Evolutionary conservation across 108 stramenopile genomes (phyloP).

Genomic region (Nitzschia putrida): DNA sequence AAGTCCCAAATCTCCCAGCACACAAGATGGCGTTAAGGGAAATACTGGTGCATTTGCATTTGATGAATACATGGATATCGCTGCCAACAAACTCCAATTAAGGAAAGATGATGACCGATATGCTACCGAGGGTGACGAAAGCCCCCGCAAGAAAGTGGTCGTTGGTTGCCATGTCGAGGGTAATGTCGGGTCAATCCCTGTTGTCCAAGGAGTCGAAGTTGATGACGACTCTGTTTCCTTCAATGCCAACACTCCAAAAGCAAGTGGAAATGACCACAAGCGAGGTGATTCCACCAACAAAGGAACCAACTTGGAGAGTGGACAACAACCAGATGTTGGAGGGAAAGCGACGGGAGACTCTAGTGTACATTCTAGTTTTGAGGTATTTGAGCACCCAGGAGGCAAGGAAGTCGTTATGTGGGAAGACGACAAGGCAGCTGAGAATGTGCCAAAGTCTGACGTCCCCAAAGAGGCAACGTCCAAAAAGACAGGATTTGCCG

Average conservation of each 20-base stretch:
- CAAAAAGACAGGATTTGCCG: conserved; percentile 1
- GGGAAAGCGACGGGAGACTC: background rate
- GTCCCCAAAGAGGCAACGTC: background rate
- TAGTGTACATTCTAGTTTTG: conserved; percentile 8
- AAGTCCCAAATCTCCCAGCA: conserved; percentile 11
- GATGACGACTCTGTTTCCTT: background rate
- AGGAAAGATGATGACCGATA: conserved; percentile 21
- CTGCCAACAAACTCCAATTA: conserved; percentile 25
- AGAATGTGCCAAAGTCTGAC: background rate
- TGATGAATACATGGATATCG: conserved; percentile 30
- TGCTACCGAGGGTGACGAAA: conserved; percentile 19
- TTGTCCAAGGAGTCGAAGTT: conserved; percentile 16
- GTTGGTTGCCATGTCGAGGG: conserved; percentile 3
- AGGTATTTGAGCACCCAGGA: conserved; percentile 14
- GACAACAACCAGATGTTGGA: background rate
- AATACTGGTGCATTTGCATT: conserved; percentile 4
- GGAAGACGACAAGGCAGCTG: background rate
- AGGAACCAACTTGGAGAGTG: background rate
- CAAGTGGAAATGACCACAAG: conserved; percentile 3
- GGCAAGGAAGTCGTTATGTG: conserved; percentile 24
- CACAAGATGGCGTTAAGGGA: conserved; percentile 14
- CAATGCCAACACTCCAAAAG: conserved; percentile 7
- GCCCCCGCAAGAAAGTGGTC: conserved; percentile 1
- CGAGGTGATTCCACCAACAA: background rate
- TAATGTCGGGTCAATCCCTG: background rate